Percentiles rank a stretch among this genome's conserved stretches.
phyloP scores from a whole-genome alignment of 2,329 filamentous ascomycete species.

The Fusarium siculi region DNA sequence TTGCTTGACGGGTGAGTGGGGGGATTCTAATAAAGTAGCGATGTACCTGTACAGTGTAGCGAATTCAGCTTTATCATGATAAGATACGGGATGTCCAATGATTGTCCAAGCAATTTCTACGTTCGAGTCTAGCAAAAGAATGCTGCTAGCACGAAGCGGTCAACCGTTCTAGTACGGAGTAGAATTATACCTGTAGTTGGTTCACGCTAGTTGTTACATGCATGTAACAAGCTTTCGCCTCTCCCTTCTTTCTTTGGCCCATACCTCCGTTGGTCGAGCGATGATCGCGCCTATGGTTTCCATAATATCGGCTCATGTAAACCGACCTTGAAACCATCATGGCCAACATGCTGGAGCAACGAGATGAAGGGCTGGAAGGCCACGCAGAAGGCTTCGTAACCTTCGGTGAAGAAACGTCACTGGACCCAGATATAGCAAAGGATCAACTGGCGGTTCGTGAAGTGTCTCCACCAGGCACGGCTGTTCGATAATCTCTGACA shows the following conservation, averaged over 20 bases:
- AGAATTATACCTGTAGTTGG: background rate
- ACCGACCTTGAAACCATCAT: constrained; percentile 31
- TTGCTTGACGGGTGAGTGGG: constrained; percentile 28
- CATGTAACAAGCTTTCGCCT: constrained; percentile 28
- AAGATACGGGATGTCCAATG: constrained; percentile 16
- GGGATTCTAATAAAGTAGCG: background rate
- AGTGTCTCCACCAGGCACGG: constrained; percentile 23
- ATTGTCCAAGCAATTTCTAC: constrained; percentile 13
- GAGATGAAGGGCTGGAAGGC: constrained; percentile 19
- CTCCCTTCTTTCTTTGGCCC: constrained; percentile 27
- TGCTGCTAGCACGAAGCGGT: constrained; percentile 6
- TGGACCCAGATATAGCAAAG: constrained; percentile 32
- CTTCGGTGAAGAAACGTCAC: constrained; percentile 32
- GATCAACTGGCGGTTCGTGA: constrained; percentile 34
- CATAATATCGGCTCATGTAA: constrained; percentile 31
- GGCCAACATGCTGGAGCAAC: constrained; percentile 11
- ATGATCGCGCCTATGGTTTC: constrained; percentile 29
- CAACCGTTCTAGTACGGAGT: background rate
- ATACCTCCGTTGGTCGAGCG: constrained; percentile 23
- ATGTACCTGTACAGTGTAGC: constrained; percentile 19
- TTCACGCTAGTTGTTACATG: constrained; percentile 8
- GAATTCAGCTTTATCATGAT: constrained; percentile 20
- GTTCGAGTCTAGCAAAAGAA: constrained; percentile 2
- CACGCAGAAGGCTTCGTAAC: constrained; percentile 40
- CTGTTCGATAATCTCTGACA: constrained; percentile 23